Conservation (phyloP, 345 rosid genomes). For the Litchi chinensis region DNA sequence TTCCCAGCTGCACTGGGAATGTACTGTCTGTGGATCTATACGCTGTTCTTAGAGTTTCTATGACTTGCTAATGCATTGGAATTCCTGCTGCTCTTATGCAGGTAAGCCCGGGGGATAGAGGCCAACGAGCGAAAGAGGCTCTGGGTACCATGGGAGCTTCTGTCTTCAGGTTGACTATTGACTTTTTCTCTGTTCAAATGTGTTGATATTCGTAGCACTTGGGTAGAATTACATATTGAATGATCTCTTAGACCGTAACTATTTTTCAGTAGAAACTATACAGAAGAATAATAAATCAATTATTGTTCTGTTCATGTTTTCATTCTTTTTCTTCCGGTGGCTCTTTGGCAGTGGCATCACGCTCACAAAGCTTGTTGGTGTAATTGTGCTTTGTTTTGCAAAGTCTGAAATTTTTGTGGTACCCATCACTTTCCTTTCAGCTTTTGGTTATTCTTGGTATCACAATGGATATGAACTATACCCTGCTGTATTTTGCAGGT, state of each 20-base stretch:
- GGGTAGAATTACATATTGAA: background rate
- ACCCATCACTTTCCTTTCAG: constrained; percentile 23
- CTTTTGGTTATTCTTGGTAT: constrained; percentile 15
- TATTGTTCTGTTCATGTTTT: background rate
- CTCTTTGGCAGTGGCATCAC: constrained; percentile 75
- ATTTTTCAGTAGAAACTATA: background rate
- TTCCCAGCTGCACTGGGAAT: background rate
- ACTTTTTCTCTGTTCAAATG: background rate
- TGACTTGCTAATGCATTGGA: background rate
- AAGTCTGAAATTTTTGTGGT: constrained; percentile 96
- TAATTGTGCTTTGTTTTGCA: constrained; percentile 82
- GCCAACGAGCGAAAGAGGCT: constrained; percentile 71
- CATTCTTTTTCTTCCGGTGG: background rate
- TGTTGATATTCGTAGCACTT: background rate
- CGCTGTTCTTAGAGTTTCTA: background rate
- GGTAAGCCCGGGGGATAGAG: constrained; percentile 77
- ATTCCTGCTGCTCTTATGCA: constrained; percentile 29
- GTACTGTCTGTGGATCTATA: background rate
- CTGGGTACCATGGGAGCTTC: constrained; percentile 96
- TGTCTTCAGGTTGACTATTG: constrained; percentile 73
- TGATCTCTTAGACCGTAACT: background rate
- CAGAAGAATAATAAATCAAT: constrained; percentile 1
- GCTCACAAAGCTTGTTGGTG: constrained; percentile 90
- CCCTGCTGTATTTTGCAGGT: constrained; percentile 53
- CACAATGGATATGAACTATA: background rate